These are phyloP conservation scores for Hibiscus mutabilis DNA, from an alignment of 345 rosid genomes.

Conservation along the genomic window DNA sequence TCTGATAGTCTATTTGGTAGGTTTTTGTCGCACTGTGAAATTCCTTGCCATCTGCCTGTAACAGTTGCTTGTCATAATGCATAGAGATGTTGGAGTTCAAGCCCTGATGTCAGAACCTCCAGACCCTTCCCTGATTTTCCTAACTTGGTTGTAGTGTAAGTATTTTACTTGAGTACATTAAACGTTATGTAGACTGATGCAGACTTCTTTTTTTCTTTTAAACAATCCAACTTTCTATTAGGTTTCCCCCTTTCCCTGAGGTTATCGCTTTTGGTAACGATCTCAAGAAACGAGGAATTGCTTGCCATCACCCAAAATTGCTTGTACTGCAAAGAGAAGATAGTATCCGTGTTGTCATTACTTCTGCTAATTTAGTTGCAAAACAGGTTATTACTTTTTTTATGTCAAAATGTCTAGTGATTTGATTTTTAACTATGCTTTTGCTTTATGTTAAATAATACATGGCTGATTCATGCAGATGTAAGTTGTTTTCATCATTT, in stretches of 20 bases:
- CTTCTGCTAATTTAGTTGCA: slow-evolving; percentile 83
- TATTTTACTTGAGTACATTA: slow-evolving; percentile 13
- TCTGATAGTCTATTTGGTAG: slow-evolving; percentile 31
- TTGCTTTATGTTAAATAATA: neutral
- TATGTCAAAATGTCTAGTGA: neutral
- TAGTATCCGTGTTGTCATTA: slow-evolving; percentile 56
- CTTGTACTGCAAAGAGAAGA: slow-evolving; percentile 76
- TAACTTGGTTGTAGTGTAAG: slow-evolving; percentile 70
- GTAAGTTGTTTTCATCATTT: slow-evolving; percentile 5
- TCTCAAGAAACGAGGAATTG: slow-evolving; percentile 70
- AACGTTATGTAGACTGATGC: neutral
- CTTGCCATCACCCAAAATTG: slow-evolving; percentile 93
- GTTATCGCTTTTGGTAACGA: slow-evolving; percentile 82
- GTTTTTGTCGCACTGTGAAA: slow-evolving; percentile 69
- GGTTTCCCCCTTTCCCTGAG: slow-evolving; percentile 86
- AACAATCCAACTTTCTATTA: slow-evolving; percentile 23
- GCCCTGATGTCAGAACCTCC: slow-evolving; percentile 48
- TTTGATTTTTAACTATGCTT: neutral
- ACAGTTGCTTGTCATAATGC: slow-evolving; percentile 79
- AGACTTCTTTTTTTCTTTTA: neutral
- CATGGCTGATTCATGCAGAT: neutral
- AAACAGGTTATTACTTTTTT: slow-evolving; percentile 55
- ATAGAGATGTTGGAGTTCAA: slow-evolving; percentile 77
- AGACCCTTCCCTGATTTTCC: slow-evolving; percentile 63
- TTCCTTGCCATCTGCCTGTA: slow-evolving; percentile 68